These are phyloP conservation scores for Boletus sp. DNA, from an alignment of 768 basidiomycete species.

Conservation along the genomic window DNA sequence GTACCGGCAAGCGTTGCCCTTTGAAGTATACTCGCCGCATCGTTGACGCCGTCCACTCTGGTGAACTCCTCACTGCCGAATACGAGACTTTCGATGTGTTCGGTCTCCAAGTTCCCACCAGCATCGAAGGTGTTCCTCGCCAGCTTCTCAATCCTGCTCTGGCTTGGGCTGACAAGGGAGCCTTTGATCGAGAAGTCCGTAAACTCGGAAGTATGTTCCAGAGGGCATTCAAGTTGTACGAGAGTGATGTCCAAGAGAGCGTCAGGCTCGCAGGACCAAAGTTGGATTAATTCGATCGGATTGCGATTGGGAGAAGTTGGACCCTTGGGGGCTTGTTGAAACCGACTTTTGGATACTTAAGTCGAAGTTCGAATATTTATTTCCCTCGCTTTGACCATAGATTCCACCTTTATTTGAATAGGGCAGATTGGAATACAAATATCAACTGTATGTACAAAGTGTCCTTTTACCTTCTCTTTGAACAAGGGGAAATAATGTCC, in stretches of 20 bases:
- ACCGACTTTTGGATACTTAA: background rate
- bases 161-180: slow-evolving; percentile 88
- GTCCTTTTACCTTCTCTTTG: background rate
- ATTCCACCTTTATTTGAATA: background rate
- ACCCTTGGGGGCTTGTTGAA: background rate
- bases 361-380: background rate
- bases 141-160: slow-evolving; percentile 86
- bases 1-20: slow-evolving; percentile 91
- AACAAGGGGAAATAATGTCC: background rate
- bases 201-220: slow-evolving; percentile 93
- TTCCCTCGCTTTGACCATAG: slow-evolving; percentile 7
- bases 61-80: slow-evolving; percentile 82
- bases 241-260: slow-evolving; percentile 77
- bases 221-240: slow-evolving; percentile 91
- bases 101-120: slow-evolving; percentile 80
- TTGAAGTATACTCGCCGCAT: slow-evolving; percentile 95
- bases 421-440: background rate
- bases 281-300: slow-evolving; percentile 19
- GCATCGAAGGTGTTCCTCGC: slow-evolving; percentile 81
- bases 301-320: background rate
- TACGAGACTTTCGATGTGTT: slow-evolving; percentile 85
- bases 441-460: background rate
- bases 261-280: slow-evolving; percentile 81
- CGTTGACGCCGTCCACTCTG: slow-evolving; percentile 95
- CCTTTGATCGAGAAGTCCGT: slow-evolving; percentile 83